Evolutionary conservation across 2,329 filamentous ascomycete genomes (phyloP).

Genomic region (Hymenotorrendiella dingleyae): DNA sequence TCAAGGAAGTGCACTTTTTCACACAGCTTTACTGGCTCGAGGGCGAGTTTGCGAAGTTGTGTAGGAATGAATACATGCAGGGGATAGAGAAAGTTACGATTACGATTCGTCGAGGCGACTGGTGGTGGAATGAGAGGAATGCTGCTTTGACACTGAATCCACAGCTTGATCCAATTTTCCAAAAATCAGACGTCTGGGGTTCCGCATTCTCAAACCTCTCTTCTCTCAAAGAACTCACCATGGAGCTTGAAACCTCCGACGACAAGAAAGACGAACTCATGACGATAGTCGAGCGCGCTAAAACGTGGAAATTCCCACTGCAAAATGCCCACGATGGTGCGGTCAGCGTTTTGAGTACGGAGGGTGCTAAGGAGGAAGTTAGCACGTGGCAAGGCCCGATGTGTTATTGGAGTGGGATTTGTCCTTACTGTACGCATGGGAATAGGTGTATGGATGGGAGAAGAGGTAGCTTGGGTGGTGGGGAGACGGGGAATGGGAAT

Average conservation of each 20-base stretch:
- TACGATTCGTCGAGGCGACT: slow-evolving; percentile 22
- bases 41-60: slow-evolving; percentile 7
- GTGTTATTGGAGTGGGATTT: slow-evolving; percentile 14
- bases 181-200: slow-evolving; percentile 13
- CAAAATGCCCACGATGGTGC: slow-evolving; percentile 3
- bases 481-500: background rate
- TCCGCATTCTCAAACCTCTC: slow-evolving; percentile 13
- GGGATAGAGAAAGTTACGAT: slow-evolving; percentile 19
- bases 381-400: slow-evolving; percentile 12
- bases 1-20: slow-evolving; percentile 13
- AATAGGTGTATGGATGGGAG: no score
- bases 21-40: slow-evolving; percentile 24
- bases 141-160: slow-evolving; percentile 18
- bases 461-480: no score
- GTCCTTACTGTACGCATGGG: slow-evolving; percentile 14
- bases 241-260: slow-evolving; percentile 23
- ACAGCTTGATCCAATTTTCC: slow-evolving; percentile 2
- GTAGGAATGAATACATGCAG: slow-evolving; percentile 8
- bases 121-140: slow-evolving; percentile 23
- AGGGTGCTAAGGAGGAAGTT: slow-evolving; percentile 2
- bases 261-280: slow-evolving; percentile 22
- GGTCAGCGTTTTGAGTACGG: slow-evolving; percentile 15
- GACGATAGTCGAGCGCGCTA: slow-evolving; percentile 18
- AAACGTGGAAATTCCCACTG: slow-evolving; percentile 20
- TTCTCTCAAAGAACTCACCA: slow-evolving; percentile 14